Base-by-base conservation (phyloP, 352 stramenopile species). In the Pythium volutum region DNA sequence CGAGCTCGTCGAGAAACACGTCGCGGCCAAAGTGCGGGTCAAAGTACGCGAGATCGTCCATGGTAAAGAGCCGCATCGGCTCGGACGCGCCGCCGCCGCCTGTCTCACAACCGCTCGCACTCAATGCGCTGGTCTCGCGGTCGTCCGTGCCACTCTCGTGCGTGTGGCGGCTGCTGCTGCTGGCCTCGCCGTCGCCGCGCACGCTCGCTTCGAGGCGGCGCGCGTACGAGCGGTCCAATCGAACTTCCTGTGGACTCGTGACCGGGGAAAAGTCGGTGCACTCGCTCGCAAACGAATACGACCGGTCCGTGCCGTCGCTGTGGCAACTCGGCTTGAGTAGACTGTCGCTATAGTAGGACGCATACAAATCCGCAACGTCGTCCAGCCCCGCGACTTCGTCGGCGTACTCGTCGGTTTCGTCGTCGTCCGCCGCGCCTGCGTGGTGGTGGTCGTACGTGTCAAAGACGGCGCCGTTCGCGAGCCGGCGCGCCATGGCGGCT, bases 261-360 rank as follows among this genome's bases (percentile, higher is more conserved):
- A 77, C 38, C 26, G 66, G 68, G 3, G 68, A 74, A 7, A 70
- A 64, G 7, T 83, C 79, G 20, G 48, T 69, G 51, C 59, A 72
- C 42, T 90, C 81, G 10, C 77, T 88, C 33, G 70, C 69, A 26
- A 88, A 75, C 23, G 81, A 89, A 26, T 82, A 71, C 38, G 81
- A 91, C 43, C 78, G 66, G 29, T 91, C 81, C n/a, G 79, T 89
- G 52, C 77, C 75, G 66, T 88, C 79, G 57, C 77, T 88, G 34
- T 77, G 41, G 62, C 63, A 69, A 26, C 74, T 87, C 38, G 63
- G 69, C 38, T 71, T 73, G 49, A 63, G 20, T n/a, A 70, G 33
- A 25, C 43, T 66, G 26, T 70, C 64, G 45, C 51, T 62, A 39
- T 70, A 66, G 46, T 59, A 66, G 18, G 64, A 63, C 14, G 62